Conservation (phyloP, 306 rosid species). For the Ziziphus jujuba region DNA sequence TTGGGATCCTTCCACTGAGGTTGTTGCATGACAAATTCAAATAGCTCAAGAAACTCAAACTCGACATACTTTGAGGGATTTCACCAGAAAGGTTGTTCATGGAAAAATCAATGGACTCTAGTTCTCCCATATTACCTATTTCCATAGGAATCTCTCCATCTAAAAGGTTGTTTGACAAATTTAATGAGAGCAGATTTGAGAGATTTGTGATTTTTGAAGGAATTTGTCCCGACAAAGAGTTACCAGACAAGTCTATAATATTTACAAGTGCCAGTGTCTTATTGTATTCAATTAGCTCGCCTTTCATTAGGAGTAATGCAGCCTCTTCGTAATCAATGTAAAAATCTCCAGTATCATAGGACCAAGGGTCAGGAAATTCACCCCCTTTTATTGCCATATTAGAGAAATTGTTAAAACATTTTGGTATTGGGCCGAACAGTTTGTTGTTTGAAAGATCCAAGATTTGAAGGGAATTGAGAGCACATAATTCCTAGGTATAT, state of each 20-base stretch:
- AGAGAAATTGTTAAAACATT: slow-evolving; percentile 14
- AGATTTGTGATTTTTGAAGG: background rate
- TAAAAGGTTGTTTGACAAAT: background rate
- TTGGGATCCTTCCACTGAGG: background rate
- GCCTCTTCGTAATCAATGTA: too few relatives aligned
- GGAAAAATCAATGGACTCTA: background rate
- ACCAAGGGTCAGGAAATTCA: too few relatives aligned
- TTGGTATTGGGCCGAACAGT: background rate
- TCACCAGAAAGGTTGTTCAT: background rate
- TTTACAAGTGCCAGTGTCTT: background rate
- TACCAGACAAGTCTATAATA: background rate
- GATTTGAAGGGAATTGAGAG: background rate
- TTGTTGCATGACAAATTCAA: slow-evolving; percentile 10
- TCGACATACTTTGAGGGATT: background rate
- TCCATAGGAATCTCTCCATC: background rate
- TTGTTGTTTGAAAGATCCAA: slow-evolving; percentile 20
- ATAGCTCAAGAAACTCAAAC: background rate
- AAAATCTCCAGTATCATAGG: too few relatives aligned
- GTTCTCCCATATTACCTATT: background rate
- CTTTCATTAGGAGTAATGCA: background rate
- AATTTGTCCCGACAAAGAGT: background rate
- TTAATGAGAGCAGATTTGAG: background rate
- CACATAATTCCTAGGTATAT: slow-evolving; percentile 22
- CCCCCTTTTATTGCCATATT: background rate
- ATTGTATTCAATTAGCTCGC: background rate